Percentiles rank a stretch among this genome's conserved stretches.
phyloP scores from a whole-genome alignment of 2,329 filamentous ascomycete species.

The Blastomyces emzantsi region DNA sequence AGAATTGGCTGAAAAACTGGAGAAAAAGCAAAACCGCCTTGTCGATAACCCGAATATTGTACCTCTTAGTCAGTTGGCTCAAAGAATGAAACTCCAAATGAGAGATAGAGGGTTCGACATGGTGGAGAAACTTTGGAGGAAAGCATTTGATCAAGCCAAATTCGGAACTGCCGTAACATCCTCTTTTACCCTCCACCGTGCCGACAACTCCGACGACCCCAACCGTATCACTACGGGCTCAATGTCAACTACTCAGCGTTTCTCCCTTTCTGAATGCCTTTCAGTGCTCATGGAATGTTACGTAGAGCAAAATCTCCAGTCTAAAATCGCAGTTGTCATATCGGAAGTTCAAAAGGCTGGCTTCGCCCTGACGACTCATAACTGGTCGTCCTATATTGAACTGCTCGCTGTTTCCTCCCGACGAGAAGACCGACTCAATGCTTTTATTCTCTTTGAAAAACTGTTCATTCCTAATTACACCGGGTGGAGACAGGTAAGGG shows the following conservation, averaged over 20 bases:
- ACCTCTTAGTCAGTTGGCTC: neutral
- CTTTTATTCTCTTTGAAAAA: conserved; percentile 65
- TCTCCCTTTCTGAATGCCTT: conserved; percentile 42
- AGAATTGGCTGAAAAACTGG: conserved; percentile 11
- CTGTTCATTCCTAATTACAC: conserved; percentile 70
- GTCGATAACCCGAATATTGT: conserved; percentile 13
- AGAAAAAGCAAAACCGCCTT: conserved; percentile 13
- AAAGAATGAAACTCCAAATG: conserved; percentile 59
- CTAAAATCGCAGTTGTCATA: conserved; percentile 45
- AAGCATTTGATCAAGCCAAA: conserved; percentile 48
- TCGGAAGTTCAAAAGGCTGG: conserved; percentile 53
- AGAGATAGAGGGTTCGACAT: conserved; percentile 49
- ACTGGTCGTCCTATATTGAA: conserved; percentile 73
- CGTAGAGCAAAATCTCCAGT: conserved; percentile 44
- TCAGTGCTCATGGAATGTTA: conserved; percentile 47
- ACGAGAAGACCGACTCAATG: conserved; percentile 45
- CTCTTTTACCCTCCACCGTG: neutral
- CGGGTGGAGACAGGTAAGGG: conserved; percentile 52
- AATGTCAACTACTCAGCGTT: conserved; percentile 36
- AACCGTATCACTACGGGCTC: neutral
- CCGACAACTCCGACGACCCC: neutral
- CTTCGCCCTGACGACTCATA: conserved; percentile 63
- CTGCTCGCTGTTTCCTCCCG: conserved; percentile 53
- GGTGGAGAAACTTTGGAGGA: conserved; percentile 58
- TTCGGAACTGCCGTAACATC: conserved; percentile 26